Percentiles rank a stretch among this genome's conserved stretches.
phyloP scores from a whole-genome alignment of 2,329 filamentous ascomycete genomes.

The Pseudogymnoascus sp. region DNA sequence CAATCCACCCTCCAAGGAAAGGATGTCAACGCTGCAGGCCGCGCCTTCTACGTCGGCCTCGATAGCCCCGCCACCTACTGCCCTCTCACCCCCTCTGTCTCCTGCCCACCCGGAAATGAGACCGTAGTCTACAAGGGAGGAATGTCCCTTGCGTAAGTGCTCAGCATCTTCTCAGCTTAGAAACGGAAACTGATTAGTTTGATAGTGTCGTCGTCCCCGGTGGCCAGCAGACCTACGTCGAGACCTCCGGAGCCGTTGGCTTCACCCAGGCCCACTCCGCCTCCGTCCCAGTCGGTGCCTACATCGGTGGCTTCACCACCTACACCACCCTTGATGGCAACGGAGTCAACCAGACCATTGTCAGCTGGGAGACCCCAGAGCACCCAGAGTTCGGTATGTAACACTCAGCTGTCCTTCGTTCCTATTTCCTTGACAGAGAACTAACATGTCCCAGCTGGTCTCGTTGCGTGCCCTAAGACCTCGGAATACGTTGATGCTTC shows the following conservation, averaged over 20 bases:
- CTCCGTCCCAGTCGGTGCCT: constrained; percentile 43
- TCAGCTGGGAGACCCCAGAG: background rate
- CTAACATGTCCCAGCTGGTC: constrained; percentile 23
- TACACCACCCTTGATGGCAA: constrained; percentile 20
- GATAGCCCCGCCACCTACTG: constrained; percentile 41
- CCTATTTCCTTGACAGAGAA: constrained; percentile 25
- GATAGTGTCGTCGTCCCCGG: constrained; percentile 50
- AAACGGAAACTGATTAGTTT: background rate
- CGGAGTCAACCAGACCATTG: background rate
- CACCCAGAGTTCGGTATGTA: background rate
- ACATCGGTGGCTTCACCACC: constrained; percentile 41
- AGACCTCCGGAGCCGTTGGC: constrained; percentile 44
- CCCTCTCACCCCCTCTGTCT: constrained; percentile 32
- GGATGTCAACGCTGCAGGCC: constrained; percentile 39
- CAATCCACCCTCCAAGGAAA: constrained; percentile 35
- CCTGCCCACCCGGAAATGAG: constrained; percentile 40
- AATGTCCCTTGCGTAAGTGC: constrained; percentile 26
- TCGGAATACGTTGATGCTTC: constrained; percentile 17
- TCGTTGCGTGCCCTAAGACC: constrained; percentile 23
- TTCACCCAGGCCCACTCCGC: constrained; percentile 51
- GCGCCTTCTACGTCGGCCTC: constrained; percentile 44
- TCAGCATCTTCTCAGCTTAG: background rate
- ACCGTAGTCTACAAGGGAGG: constrained; percentile 38
- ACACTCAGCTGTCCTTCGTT: constrained; percentile 21
- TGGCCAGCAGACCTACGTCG: constrained; percentile 55